These are phyloP conservation scores for Rhodotorula sp. DNA, from an alignment of 1,284 basidiomycete species.

Conservation along the genomic window DNA sequence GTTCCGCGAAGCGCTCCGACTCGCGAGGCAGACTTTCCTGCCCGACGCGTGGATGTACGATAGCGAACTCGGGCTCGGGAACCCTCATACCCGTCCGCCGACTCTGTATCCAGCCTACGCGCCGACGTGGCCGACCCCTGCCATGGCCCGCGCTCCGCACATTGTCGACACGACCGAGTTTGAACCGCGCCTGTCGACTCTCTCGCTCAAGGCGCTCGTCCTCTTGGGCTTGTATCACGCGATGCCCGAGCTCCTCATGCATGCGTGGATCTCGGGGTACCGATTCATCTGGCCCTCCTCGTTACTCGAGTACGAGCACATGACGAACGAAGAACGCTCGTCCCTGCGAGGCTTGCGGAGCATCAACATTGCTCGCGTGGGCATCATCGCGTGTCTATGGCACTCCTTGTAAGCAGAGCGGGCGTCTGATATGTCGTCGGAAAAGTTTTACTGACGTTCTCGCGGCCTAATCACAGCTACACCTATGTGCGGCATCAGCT, in stretches of 20 bases:
- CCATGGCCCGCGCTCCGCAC: neutral
- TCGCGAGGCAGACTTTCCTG: constrained; percentile 25
- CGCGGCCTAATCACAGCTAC: constrained; percentile 17
- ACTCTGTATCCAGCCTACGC: neutral
- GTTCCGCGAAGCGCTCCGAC: constrained; percentile 24
- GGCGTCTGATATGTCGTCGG: neutral
- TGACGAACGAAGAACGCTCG: constrained; percentile 26
- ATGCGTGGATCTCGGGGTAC: constrained; percentile 21
- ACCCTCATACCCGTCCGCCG: neutral
- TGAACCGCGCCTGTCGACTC: neutral
- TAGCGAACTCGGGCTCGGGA: neutral
- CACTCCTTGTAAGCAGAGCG: constrained; percentile 12
- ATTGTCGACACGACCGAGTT: neutral
- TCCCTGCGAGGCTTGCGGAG: constrained; percentile 11
- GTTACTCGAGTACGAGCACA: constrained; percentile 14
- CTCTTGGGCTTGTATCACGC: constrained; percentile 26
- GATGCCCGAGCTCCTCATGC: constrained; percentile 21
- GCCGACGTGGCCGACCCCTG: neutral
- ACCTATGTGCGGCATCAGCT: constrained; percentile 24
- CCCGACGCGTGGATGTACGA: constrained; percentile 9
- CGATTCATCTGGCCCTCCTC: constrained; percentile 17
- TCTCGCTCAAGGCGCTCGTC: constrained; percentile 23
- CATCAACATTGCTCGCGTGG: constrained; percentile 16
- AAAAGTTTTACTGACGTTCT: neutral
- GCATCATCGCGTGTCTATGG: constrained; percentile 30